Base-by-base conservation (phyloP, 345 rosid genomes). In the Excoecaria agallocha region DNA sequence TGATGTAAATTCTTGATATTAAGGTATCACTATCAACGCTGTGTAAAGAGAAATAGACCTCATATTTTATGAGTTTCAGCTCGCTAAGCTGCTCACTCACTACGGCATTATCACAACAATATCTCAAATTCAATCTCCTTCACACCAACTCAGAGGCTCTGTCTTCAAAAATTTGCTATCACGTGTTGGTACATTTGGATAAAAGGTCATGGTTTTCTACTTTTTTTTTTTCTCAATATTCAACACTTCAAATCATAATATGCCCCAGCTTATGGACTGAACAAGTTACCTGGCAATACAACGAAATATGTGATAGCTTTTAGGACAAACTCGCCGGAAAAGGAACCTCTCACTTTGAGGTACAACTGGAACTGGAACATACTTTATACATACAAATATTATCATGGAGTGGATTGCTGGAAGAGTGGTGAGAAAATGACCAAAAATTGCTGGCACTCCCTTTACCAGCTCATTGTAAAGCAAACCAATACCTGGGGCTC, bases 401-500 rank as follows among this genome's bases (percentile, higher is more conserved):
- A 95, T 84, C 99, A 95, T 95, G 46, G 99, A 93, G 72, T 95
- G 99, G 68, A 95, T 87, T 60, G 99, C 99, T 8, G 98, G 99
- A 63, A 95, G 99, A 68, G 99, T 93, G 46, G 96, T 90, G 68
- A 95, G 85, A 83, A 95, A 95, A 85, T 95, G 99, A 78, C 99
- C 99, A 76, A 95, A 90, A 58, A 95, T 95, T 64, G 96, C 97
- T 0, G 99, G 99, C 22, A 95, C 85, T 71, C 99, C 98, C 82
- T 93, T 93, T 56, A 80, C 98, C 76, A 95, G 86, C 83, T 95
- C 99, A 76, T 91, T 95, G 77, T 93, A 95, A 69, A 95, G 86
- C 86, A 95, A 89, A 68, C 98, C 99, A 57, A 95, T 95, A 72
- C 99, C 97, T 9, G 99, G 99, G 82, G 98, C 99, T 84, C 98